A percentile compares a stretch with the other conserved stretches of the same genome.
Evolutionary conservation across 2,329 filamentous ascomycete genomes (phyloP).

Genomic region (Ceratocystis huliohia): DNA sequence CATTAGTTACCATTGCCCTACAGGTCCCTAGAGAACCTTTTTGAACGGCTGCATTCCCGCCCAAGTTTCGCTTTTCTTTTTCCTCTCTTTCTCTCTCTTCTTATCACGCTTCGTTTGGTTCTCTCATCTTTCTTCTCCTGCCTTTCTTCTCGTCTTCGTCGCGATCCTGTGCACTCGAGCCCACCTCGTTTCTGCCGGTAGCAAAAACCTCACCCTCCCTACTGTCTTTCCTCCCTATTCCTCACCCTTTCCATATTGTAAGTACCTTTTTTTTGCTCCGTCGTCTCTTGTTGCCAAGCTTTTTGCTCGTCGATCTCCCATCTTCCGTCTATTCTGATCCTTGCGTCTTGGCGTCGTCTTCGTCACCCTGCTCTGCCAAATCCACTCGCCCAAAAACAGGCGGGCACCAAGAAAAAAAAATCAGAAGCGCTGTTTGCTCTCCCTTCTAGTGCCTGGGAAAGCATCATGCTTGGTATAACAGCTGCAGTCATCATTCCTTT

Average conservation of each 20-base stretch:
- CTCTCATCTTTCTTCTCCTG: neutral
- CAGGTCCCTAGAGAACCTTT: neutral
- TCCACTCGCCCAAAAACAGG: neutral
- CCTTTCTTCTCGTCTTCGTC: neutral
- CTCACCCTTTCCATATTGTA: neutral
- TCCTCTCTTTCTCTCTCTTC: neutral
- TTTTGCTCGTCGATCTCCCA: neutral
- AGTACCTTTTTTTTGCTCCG: neutral
- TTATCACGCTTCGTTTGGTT: constrained; percentile 5
- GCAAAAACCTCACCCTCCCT: too few species aligned
- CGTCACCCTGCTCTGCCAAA: neutral
- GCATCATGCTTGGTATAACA: neutral
- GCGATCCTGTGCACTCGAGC: too few species aligned
- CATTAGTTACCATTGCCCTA: neutral
- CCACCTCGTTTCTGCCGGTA: too few species aligned
- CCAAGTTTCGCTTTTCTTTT: neutral
- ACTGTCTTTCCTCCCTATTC: neutral
- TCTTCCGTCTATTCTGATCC: neutral
- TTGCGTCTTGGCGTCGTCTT: constrained; percentile 2
- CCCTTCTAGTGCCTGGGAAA: neutral
- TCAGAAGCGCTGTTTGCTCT: neutral
- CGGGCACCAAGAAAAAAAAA: neutral
- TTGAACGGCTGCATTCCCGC: neutral
- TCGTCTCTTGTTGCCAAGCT: neutral
- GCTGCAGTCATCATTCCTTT: neutral